phyloP scores from a whole-genome alignment of 768 basidiomycete genomes.

The Psilocybe cyanescens region DNA sequence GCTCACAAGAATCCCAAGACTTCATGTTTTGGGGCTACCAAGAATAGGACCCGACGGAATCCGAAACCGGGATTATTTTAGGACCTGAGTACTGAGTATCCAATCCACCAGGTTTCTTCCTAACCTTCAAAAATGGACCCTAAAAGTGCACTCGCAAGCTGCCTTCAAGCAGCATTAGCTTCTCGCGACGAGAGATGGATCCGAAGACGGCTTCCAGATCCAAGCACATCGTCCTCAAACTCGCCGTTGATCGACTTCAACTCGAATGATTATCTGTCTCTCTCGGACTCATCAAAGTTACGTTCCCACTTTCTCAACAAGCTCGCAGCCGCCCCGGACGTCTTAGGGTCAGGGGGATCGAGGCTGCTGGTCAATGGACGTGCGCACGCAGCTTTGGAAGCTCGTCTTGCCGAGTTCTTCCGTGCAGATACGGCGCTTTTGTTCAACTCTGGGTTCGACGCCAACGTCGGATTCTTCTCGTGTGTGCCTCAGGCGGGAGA shows the following conservation, averaged over 20 bases:
- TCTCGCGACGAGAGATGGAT: slow-evolving; percentile 72
- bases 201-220: slow-evolving; percentile 69
- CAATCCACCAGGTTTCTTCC: not conserved
- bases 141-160: slow-evolving; percentile 31
- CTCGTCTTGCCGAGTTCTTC: slow-evolving; percentile 69
- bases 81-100: not conserved
- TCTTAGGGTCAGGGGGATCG: slow-evolving; percentile 89
- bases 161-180: slow-evolving; percentile 54
- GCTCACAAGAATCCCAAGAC: not conserved
- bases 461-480: slow-evolving; percentile 87
- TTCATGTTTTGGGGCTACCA: not conserved
- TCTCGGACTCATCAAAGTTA: slow-evolving; percentile 62
- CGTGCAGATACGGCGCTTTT: slow-evolving; percentile 65
- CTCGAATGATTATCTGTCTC: slow-evolving; percentile 94
- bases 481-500: slow-evolving; percentile 80
- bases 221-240: slow-evolving; percentile 39
- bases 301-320: slow-evolving; percentile 61
- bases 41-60: not conserved
- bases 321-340: slow-evolving; percentile 49
- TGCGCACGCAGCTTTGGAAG: slow-evolving; percentile 74
- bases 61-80: slow-evolving; percentile 6
- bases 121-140: slow-evolving; percentile 5
- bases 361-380: slow-evolving; percentile 80
- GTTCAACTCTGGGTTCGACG: slow-evolving; percentile 94
- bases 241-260: slow-evolving; percentile 64